Base-by-base conservation (phyloP, 1,139 yeast species). In the Eremothecium coryli region DNA sequence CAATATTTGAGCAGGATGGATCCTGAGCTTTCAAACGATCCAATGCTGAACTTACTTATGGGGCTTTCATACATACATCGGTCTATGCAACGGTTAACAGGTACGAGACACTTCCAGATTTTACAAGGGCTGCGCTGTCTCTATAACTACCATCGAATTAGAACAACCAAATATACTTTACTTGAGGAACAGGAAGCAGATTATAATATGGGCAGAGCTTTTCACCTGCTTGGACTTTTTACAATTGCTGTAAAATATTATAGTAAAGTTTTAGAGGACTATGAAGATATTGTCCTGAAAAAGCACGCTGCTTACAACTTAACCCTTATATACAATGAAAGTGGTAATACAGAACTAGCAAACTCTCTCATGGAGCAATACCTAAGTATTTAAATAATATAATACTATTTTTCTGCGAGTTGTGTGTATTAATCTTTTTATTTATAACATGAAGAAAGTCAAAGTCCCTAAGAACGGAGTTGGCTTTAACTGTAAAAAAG, bases 1-100 rank as follows among this genome's bases (percentile, higher is more conserved):
- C 81, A 76, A 14, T 79, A 80, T 48, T 61, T 76, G 37, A 68
- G 71, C 25, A 73, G 79, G 45, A 75, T 73, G 25, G 82, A 74
- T 59, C 74, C 63, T 57, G 68, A 68, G 17, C 72, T 70, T 38
- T 77, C 79, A 29, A 63, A 72, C 31, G 95, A 90, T 44, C 94
- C 96, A 0, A 73, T 84, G 65, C 64, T 90, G 2, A 70, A 86
- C 43, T 64, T 90, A 23, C 60, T 82, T 17, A 64, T 84, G 35
- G 96, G 93, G 0, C 60, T 90, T 26, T 76, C 88, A 0, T 90
- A 88, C 57, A 64, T 86, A n/a, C 95, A 88, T 49, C 68, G 98
- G 26, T 81, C 97, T 0, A 78, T 88, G 77, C 97, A 90, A 57
- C 67, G 99, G 44, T 74, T 84, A 38, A 78, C 95, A 10, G 68